Base-by-base conservation (phyloP, 305 asterid species). In the Petunia hybrid region DNA sequence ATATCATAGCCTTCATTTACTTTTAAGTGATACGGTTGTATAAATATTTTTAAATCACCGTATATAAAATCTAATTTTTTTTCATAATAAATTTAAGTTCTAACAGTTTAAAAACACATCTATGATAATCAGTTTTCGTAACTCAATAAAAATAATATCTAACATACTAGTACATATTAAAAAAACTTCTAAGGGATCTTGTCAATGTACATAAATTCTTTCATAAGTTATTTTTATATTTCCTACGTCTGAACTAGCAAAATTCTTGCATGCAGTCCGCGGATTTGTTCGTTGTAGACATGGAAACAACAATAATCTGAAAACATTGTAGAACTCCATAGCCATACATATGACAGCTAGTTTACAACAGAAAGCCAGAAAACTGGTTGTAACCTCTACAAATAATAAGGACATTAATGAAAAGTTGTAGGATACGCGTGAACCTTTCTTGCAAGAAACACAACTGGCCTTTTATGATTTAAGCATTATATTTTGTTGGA, bases 391-490 rank as follows among this genome's bases (percentile, higher is more conserved):
- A 5, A 59, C 46, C 48, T 13, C 46, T 10, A 48, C 10, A 40
- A 8, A 22, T 22, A 22, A 22, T 22, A 22, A 51, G 5, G 14
- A 14, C 13, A 55, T 10, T 6, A n/a, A 51, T 35, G 35, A 35
- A 35, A 22, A 31, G 64, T 59, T 42, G 43, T 36, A 9, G 16
- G 0, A 46, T 68, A 78, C 77, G 40, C 80, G 77, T 70, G 66
- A 22, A 71, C 43, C 61, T 71, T 79, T 79, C 77, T 79, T 71
- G 80, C 77, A 83, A 79, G 80, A 41, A 83, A 79, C 83, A 61
- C 39, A 40, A 70, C 71, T 78, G 64, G 63, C 16, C 85, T 61
- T 10, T 22, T 22, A 22, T 22, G 31, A 22, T 22, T 22, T 22
- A 22, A 22, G 31, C 31, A 22, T 22, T 22, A 22, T 22, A 22